Conservation (phyloP, 305 asterid genomes). For the Stenogyne calaminthoides region DNA sequence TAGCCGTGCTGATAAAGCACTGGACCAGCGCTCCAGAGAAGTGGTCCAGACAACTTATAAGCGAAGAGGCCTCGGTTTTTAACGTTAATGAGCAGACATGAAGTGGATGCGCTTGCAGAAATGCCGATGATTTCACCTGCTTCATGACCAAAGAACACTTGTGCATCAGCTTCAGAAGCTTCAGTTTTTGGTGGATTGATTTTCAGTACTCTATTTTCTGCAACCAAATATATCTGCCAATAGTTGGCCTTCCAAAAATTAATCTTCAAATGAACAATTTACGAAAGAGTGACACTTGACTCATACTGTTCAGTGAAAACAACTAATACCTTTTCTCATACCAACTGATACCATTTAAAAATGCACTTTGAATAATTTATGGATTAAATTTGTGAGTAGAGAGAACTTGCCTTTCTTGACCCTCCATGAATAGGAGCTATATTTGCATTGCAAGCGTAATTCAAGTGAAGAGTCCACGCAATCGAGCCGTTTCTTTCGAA, state of each 20-base stretch:
- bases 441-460: conserved; percentile 54
- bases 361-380: background rate
- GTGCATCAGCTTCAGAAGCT: conserved; percentile 53
- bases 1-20: conserved; percentile 76
- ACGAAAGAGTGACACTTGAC: background rate
- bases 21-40: conserved; percentile 88
- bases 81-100: conserved; percentile 63
- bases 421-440: conserved; percentile 79
- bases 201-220: conserved; percentile 76
- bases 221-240: conserved; percentile 89
- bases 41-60: conserved; percentile 57
- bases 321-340: no score
- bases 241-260: conserved; percentile 12
- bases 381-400: background rate
- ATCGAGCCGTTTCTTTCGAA: conserved; percentile 79
- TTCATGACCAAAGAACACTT: conserved; percentile 68
- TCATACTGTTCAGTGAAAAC: no score
- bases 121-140: conserved; percentile 74
- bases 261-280: background rate
- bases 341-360: no score
- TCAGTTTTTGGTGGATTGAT: conserved; percentile 49
- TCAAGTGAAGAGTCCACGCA: conserved; percentile 65
- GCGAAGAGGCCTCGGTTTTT: conserved; percentile 76
- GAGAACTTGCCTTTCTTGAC: conserved; percentile 61
- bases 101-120: conserved; percentile 69